Conservation (phyloP, 768 basidiomycete species). For the Botryobasidium botryosum region DNA sequence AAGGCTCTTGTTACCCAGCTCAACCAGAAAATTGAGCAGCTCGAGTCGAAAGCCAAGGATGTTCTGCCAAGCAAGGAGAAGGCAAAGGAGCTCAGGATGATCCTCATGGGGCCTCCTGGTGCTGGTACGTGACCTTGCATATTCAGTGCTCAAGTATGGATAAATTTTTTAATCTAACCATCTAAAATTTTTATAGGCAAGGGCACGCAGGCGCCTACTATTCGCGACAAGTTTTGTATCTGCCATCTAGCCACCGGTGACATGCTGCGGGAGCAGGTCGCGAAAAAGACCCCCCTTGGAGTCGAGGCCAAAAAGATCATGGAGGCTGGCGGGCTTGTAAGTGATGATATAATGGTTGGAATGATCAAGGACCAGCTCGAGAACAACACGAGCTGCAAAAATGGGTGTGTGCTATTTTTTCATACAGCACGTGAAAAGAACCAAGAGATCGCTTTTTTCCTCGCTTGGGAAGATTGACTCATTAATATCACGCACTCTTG, state of each 20-base stretch:
- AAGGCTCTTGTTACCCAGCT: constrained; percentile 83
- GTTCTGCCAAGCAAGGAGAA: constrained; percentile 35
- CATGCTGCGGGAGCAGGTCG: constrained; percentile 92
- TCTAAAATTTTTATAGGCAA: constrained; percentile 43
- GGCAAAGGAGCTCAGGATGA: constrained; percentile 68
- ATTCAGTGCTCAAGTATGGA: background rate
- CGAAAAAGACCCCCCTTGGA: constrained; percentile 73
- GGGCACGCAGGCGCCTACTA: constrained; percentile 92
- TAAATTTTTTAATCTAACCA: background rate
- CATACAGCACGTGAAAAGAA: background rate
- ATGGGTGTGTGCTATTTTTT: constrained; percentile 50
- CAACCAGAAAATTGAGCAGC: constrained; percentile 66
- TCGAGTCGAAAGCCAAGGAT: constrained; percentile 54
- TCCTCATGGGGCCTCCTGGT: constrained; percentile 92
- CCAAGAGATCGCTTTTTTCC: background rate
- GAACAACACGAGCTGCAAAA: constrained; percentile 82
- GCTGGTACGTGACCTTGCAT: constrained; percentile 45
- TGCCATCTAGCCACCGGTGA: constrained; percentile 98
- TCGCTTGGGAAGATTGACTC: no score
- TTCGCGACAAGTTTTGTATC: constrained; percentile 83
- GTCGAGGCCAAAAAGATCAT: constrained; percentile 92
- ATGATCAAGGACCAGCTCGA: constrained; percentile 96
- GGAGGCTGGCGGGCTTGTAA: constrained; percentile 88
- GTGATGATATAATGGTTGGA: constrained; percentile 91
- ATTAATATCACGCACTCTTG: no score